Evolutionary conservation across 208 protist species (phyloP).

Genomic region (Leishmania lainsoni): DNA sequence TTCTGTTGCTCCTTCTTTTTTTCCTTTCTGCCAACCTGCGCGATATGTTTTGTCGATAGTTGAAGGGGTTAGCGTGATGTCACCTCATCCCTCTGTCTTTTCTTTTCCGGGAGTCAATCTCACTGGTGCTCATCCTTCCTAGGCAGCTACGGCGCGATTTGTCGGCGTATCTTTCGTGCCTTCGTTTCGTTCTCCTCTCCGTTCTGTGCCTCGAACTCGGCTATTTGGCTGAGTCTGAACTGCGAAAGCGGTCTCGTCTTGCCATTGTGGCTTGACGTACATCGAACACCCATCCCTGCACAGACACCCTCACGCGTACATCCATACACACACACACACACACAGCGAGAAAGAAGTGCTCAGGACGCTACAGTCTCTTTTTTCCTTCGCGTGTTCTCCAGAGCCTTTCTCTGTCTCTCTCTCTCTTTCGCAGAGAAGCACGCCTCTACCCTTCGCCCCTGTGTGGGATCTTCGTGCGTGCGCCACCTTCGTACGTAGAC

Average conservation of each 20-base stretch:
- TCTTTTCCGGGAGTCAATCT: background rate
- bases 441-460: background rate
- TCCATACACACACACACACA: background rate
- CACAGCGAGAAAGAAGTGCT: background rate
- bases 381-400: background rate
- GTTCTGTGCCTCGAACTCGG: background rate
- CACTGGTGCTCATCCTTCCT: background rate
- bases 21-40: background rate
- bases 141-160: background rate
- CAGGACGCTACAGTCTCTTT: no score
- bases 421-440: background rate
- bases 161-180: background rate
- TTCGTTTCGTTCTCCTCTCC: background rate
- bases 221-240: background rate
- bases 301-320: background rate
- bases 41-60: background rate
- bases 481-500: background rate
- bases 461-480: background rate
- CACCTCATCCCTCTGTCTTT: background rate
- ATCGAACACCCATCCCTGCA: background rate
- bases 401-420: background rate
- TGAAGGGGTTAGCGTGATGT: background rate
- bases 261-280: background rate
- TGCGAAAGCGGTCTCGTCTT: background rate
- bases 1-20: background rate